Evolutionary conservation across 495 filamentous ascomycete species (phyloP).

Genomic region (Oidiodendron maius): DNA sequence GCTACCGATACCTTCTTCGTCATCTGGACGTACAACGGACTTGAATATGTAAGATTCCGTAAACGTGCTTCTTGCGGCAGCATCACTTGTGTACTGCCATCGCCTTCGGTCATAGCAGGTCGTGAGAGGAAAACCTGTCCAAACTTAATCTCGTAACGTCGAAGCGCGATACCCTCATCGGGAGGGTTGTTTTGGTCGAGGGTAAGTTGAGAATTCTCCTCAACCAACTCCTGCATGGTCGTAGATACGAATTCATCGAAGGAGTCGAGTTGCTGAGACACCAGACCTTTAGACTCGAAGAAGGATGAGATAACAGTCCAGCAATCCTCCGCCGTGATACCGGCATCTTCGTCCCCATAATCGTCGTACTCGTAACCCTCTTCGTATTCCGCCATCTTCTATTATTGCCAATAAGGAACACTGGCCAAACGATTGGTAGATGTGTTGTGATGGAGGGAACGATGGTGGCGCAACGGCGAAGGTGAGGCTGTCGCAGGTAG

Average conservation of each 20-base stretch:
- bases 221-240: conserved; percentile 87
- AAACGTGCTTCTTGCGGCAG: conserved; percentile 89
- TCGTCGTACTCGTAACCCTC: conserved; percentile 32
- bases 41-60: conserved; percentile 91
- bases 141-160: conserved; percentile 91
- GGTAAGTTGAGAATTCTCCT: conserved; percentile 80
- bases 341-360: conserved; percentile 60
- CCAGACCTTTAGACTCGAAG: conserved; percentile 91
- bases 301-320: conserved; percentile 97
- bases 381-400: conserved; percentile 26
- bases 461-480: conserved; percentile 9
- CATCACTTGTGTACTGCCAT: conserved; percentile 75
- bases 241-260: conserved; percentile 94
- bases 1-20: conserved; percentile 74
- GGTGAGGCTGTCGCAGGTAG: conserved; percentile 12
- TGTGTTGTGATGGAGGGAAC: neutral
- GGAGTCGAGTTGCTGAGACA: conserved; percentile 96
- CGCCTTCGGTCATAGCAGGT: conserved; percentile 85
- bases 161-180: conserved; percentile 71
- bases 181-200: conserved; percentile 82
- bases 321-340: conserved; percentile 87
- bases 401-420: neutral
- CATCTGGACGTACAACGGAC: conserved; percentile 82
- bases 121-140: conserved; percentile 75
- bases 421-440: too few relatives aligned